Evolutionary conservation across 1,139 yeast genomes (phyloP).

Genomic region (Arxiozyma slooffiae): DNA sequence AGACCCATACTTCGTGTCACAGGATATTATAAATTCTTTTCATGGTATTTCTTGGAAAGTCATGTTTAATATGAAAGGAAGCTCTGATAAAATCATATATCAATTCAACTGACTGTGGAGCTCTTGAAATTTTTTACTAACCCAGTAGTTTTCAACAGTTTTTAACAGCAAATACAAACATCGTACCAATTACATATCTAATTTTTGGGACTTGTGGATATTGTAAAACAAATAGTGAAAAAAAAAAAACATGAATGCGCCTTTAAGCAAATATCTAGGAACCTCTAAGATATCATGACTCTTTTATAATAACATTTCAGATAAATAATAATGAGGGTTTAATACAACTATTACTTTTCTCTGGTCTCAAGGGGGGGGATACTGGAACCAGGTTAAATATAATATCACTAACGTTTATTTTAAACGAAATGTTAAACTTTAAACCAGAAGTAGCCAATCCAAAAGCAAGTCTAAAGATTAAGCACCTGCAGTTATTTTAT

Average conservation of each 20-base stretch:
- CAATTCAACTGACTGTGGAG: neutral
- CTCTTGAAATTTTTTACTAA: neutral
- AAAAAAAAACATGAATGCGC: too few relatives aligned
- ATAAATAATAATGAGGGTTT: neutral
- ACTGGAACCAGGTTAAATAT: neutral
- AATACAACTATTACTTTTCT: neutral
- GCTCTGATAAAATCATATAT: too few relatives aligned
- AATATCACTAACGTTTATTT: neutral
- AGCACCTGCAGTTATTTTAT: slow-evolving; percentile 39
- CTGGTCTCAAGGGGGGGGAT: neutral
- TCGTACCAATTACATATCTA: neutral
- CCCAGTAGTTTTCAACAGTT: neutral
- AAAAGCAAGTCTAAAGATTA: neutral
- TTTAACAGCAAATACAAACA: neutral
- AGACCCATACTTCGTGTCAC: too few relatives aligned
- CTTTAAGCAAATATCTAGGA: neutral
- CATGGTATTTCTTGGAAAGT: too few relatives aligned
- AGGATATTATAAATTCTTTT: too few relatives aligned
- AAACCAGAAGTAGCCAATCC: neutral
- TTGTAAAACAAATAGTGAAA: neutral
- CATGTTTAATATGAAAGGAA: neutral
- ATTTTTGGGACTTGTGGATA: neutral
- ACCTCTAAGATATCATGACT: neutral
- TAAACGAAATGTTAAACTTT: neutral
- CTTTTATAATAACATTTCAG: neutral